phyloP scores from a whole-genome alignment of 371 early-diverging fungal genomes.

The Mortierella sp. region DNA sequence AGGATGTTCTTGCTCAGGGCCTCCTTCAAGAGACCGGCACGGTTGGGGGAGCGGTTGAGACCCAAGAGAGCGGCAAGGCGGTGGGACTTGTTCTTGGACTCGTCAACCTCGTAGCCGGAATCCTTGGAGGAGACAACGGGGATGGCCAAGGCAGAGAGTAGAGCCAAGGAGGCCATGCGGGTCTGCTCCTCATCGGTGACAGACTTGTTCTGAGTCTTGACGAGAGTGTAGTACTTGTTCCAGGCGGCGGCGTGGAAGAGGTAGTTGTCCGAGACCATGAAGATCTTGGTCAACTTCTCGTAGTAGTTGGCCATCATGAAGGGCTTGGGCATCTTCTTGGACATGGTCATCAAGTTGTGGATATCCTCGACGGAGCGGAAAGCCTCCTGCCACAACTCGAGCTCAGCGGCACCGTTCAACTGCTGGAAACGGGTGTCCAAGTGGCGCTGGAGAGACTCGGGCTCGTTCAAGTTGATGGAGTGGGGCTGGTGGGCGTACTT shows the following conservation, averaged over 20 bases:
- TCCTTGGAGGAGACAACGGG: constrained; percentile 90
- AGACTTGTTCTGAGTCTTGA: constrained; percentile 79
- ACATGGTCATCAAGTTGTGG: constrained; percentile 90
- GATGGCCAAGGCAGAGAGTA: constrained; percentile 93
- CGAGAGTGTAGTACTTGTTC: constrained; percentile 90
- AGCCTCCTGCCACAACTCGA: constrained; percentile 99
- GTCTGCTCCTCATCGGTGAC: constrained; percentile 80
- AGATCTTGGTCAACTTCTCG: constrained; percentile 95
- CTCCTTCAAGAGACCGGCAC: constrained; percentile 91
- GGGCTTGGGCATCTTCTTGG: constrained; percentile 93
- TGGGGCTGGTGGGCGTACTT: constrained; percentile 95
- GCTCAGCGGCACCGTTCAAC: constrained; percentile 93
- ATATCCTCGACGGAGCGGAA: constrained; percentile 98
- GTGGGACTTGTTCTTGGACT: constrained; percentile 89
- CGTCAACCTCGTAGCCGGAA: constrained; percentile 81
- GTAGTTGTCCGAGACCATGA: constrained; percentile 96
- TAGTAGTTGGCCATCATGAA: constrained; percentile 97
- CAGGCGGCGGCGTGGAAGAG: constrained; percentile 98
- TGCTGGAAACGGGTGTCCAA: constrained; percentile 96
- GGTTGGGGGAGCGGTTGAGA: constrained; percentile 87
- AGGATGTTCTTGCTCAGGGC: constrained; percentile 90
- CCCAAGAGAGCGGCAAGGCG: constrained; percentile 92
- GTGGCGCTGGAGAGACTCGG: constrained; percentile 96
- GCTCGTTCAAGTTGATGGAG: constrained; percentile 94
- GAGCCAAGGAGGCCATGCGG: constrained; percentile 91